phyloP scores from a whole-genome alignment of 1,139 yeast species.

The Torulaspora globosa region DNA sequence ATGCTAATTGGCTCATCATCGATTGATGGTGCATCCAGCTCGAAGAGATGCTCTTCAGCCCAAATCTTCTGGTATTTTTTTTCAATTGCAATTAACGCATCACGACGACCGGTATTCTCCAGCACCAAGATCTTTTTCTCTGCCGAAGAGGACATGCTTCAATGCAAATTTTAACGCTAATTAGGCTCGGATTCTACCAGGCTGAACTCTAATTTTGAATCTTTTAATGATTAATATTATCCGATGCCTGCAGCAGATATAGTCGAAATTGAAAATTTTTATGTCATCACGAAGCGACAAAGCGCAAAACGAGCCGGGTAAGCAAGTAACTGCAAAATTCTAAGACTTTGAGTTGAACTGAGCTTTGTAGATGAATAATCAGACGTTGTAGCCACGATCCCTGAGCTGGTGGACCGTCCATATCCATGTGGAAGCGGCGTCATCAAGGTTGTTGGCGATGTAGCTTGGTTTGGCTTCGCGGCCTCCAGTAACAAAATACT shows the following conservation, averaged over 20 bases:
- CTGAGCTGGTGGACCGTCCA: conserved; percentile 69
- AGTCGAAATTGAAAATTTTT: conserved; percentile 4
- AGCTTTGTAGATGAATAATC: not conserved
- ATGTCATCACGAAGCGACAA: not conserved
- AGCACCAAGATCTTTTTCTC: conserved; percentile 36
- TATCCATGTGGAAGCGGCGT: conserved; percentile 73
- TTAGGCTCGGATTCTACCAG: not conserved
- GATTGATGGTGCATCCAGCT: conserved; percentile 77
- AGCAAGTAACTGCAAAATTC: not conserved
- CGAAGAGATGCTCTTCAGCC: conserved; percentile 81
- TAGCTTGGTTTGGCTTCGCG: conserved; percentile 50
- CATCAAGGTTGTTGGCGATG: conserved; percentile 56
- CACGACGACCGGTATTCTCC: conserved; percentile 79
- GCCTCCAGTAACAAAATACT: conserved; percentile 62
- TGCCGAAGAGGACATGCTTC: conserved; percentile 23
- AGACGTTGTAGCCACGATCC: conserved; percentile 44
- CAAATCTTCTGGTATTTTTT: conserved; percentile 83
- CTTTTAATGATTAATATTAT: not conserved
- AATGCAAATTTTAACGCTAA: not conserved
- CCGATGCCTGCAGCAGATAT: not conserved
- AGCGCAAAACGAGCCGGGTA: not conserved
- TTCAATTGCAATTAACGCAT: conserved; percentile 83
- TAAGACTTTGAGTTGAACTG: not conserved
- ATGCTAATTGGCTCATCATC: conserved; percentile 60
- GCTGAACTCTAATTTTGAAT: not conserved